Evolutionary conservation across 2,329 filamentous ascomycete genomes (phyloP), one percentile per base, ranked within the genome.

Genomic region (Polychaeton citri): DNA sequence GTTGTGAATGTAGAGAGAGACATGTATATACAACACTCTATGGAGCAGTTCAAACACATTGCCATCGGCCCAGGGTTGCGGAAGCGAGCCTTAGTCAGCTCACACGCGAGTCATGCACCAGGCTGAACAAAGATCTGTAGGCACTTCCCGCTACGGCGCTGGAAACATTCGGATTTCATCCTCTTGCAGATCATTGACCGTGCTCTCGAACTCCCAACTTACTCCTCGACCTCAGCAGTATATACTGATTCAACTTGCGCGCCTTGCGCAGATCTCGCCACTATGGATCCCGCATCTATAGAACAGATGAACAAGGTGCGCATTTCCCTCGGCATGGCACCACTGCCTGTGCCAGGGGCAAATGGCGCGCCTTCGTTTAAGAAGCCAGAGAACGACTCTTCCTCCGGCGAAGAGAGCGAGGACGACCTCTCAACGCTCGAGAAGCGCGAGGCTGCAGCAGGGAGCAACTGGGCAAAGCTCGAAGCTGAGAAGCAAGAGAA

Each of bases 291-390:
- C 35, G 74, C 83, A 31, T 79, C 81, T 19, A 87, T 96, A 54
- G 83, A 92, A 61, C 86, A 95, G 69, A 85, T 84, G 46, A 96
- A 96, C 65, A 82, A 87, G 55, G 80, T 95, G 53, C 85, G 88
- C 51, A 70, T 79, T 50, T 84, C 85, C 34, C 76, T 95, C 64
- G 88, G 88, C 53, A 76, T 95, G 68, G 84, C 88, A 55, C 87
- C 86, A 18, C 66, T 96, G 52, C 84, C 86, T 17, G 82, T 92
- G 8, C 82, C 87, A 18, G 83, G 83, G 46, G 70, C 69, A 39
- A 60, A 61, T 53, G 39, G 57, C 50, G 38, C 60, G 18, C 74
- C 73, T 2, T 57, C 65, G 16, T 79, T 79, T 60, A 77, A 67
- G 42, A 19, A 19, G 13, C 40, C 53, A 43, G 45, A 62, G 40